Percentiles rank a stretch among this genome's conserved stretches.
phyloP scores from a whole-genome alignment of 805 yeast genomes.

The Yamadazyma sp. region DNA sequence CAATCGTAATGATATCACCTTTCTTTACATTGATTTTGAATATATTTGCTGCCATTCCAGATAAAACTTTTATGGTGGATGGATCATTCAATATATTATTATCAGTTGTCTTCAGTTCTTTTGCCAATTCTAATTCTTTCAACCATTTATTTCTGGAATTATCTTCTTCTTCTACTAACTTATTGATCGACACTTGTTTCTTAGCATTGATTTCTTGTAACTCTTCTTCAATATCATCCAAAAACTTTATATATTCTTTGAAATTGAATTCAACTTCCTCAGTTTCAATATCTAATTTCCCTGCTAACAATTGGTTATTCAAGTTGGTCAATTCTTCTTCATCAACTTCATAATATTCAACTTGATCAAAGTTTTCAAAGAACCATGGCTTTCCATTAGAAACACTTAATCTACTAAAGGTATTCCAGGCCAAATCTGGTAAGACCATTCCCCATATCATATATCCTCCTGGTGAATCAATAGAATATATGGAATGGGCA shows the following conservation, averaged over 20 bases:
- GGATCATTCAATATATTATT: slow-evolving; percentile 18
- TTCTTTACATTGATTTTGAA: slow-evolving; percentile 23
- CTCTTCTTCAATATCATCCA: slow-evolving; percentile 24
- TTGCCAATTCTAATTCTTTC: slow-evolving; percentile 19
- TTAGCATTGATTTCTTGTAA: slow-evolving; percentile 11
- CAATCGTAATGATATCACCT: slow-evolving; percentile 17
- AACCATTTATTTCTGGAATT: slow-evolving; percentile 17
- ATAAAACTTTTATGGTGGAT: slow-evolving; percentile 16
- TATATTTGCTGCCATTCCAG: slow-evolving; percentile 30
- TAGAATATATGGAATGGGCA: slow-evolving; percentile 97
- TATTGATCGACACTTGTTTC: slow-evolving; percentile 13
- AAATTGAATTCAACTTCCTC: slow-evolving; percentile 29
- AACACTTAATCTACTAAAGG: slow-evolving; percentile 22
- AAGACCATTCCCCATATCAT: slow-evolving; percentile 79
- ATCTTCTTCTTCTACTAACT: slow-evolving; percentile 17
- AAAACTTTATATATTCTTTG: slow-evolving; percentile 23
- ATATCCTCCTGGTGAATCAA: slow-evolving; percentile 98
- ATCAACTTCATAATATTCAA: slow-evolving; percentile 31
- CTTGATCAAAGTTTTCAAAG: slow-evolving; percentile 28
- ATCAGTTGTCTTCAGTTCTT: slow-evolving; percentile 15
- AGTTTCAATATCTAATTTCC: slow-evolving; percentile 22
- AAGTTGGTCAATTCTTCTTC: slow-evolving; percentile 35
- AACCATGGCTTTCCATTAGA: slow-evolving; percentile 26
- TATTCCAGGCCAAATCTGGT: slow-evolving; percentile 38
- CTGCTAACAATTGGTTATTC: slow-evolving; percentile 27